Conservation (phyloP, 345 rosid genomes). For the Arabis alpina region DNA sequence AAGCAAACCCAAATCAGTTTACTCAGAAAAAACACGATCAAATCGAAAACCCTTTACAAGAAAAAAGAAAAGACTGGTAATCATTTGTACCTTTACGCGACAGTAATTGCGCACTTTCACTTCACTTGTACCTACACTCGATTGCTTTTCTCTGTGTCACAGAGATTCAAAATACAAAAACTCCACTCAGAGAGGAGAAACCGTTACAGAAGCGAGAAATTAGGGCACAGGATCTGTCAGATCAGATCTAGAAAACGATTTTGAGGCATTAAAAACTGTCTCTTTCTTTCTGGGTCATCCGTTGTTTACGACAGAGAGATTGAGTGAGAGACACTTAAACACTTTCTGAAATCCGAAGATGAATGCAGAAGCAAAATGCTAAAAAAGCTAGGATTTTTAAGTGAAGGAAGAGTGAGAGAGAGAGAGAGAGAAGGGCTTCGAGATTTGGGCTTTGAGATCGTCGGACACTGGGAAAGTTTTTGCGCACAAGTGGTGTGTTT, state of each 20-base stretch:
- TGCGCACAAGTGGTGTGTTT: too few relatives aligned
- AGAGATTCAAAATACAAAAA: constrained; percentile 14
- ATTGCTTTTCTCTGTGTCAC: constrained; percentile 24
- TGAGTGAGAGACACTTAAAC: constrained; percentile 30
- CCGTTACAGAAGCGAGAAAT: constrained; percentile 49
- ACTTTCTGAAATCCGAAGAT: constrained; percentile 26
- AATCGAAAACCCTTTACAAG: constrained; percentile 15
- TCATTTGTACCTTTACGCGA: constrained; percentile 16
- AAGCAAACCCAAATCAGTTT: constrained; percentile 17
- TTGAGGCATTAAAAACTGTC: constrained; percentile 6
- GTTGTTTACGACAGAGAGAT: constrained; percentile 17
- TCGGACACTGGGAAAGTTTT: constrained; percentile 39
- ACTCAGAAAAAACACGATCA: background rate
- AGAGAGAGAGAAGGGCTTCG: constrained; percentile 31
- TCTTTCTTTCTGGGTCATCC: constrained; percentile 14
- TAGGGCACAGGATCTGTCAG: constrained; percentile 45
- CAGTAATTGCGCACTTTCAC: constrained; percentile 15
- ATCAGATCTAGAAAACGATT: constrained; percentile 23
- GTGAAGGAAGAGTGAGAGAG: background rate
- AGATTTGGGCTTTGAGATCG: constrained; percentile 36
- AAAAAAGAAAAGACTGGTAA: background rate
- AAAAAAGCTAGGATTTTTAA: constrained; percentile 13
- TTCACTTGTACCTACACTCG: constrained; percentile 12
- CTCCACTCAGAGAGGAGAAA: constrained; percentile 21
- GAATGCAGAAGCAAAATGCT: constrained; percentile 35